Evolutionary conservation across 2,329 filamentous ascomycete genomes (phyloP), one percentile per base, ranked within the genome.

Genomic region (Hypoxylon sp.): DNA sequence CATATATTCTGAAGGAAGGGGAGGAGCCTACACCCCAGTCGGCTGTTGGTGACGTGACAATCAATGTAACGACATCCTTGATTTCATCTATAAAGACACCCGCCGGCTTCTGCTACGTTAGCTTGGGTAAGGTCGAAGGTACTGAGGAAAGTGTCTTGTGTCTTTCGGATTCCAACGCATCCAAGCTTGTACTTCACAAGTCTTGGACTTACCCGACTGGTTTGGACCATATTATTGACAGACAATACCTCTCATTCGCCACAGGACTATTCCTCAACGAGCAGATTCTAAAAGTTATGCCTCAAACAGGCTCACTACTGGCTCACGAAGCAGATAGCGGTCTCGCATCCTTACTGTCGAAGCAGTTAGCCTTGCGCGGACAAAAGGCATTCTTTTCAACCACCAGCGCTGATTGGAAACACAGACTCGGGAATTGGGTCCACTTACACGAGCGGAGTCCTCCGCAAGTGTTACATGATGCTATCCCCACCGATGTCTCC

Each of bases 141-240:
- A 44, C 41, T 19, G 41, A 20, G 24, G 41, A 44, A 22, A 44
- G 20, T 8, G 20, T 20, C 10, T 20, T 44, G 10, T 44, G 41
- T 20, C 20, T 44, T 20, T 44, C 41, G 19, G 20, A 20, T 20
- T 8, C 17, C 41, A 44, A 44, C 41, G 20, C 41, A 10, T 66
- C 63, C 3, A 49, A 60, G 20, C 41, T 66, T 10, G 44, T 28
- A 19, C 48, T 63, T 24, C 63, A 59, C 28, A 41, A 52, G 41
- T 30, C 46, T 26, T 59, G 54, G 55, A 37, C 26, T 11, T 28
- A 44, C 19, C 56, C 10, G 30, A 34, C 57, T 20, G 37, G 59
- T 11, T 22, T 32, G 13, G 58, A 59, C 17, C 48, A 50, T 24
- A 28, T 57, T 6, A 44, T 44, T 5, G 41, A 44, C 10, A 20